These are phyloP conservation scores for Diaporthe citrichinensis DNA, from an alignment of 2,329 filamentous ascomycete species.

Conservation along the genomic window DNA sequence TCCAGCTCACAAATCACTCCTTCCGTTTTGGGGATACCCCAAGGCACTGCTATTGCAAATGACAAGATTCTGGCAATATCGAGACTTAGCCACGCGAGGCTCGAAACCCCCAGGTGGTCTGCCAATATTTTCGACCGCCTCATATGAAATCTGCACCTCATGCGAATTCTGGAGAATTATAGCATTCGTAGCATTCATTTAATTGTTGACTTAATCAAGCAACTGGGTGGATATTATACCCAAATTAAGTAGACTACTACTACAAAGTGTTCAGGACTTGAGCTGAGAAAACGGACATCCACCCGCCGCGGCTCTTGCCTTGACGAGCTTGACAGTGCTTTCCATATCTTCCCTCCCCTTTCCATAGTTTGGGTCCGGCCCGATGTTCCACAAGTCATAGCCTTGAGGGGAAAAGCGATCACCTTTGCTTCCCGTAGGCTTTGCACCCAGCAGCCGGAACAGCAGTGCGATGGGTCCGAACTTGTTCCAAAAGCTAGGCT, in stretches of 20 bases:
- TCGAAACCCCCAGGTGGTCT: not conserved
- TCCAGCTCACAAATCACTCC: not conserved
- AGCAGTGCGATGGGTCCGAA: not conserved
- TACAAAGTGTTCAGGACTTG: not conserved
- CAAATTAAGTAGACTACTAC: not conserved
- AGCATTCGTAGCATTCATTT: not conserved
- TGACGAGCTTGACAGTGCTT: not conserved
- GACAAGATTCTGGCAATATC: not conserved
- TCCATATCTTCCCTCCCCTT: not conserved
- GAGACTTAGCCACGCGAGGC: not conserved
- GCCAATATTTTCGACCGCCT: too few relatives aligned
- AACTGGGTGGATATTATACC: not conserved
- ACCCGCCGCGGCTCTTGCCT: not conserved
- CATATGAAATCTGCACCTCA: not conserved
- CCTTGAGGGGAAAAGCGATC: not conserved
- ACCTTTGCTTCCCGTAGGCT: not conserved
- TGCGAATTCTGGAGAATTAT: not conserved
- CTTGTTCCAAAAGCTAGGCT: slow-evolving; percentile 2
- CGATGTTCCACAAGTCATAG: not conserved
- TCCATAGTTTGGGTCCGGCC: not conserved
- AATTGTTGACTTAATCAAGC: not conserved
- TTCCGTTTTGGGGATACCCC: not conserved
- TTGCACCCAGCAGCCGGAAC: not conserved
- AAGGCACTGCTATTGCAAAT: not conserved
- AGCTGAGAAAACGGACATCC: slow-evolving; percentile 12